phyloP scores from a whole-genome alignment of 2,329 filamentous ascomycete genomes.

The Fusarium hainanense region DNA sequence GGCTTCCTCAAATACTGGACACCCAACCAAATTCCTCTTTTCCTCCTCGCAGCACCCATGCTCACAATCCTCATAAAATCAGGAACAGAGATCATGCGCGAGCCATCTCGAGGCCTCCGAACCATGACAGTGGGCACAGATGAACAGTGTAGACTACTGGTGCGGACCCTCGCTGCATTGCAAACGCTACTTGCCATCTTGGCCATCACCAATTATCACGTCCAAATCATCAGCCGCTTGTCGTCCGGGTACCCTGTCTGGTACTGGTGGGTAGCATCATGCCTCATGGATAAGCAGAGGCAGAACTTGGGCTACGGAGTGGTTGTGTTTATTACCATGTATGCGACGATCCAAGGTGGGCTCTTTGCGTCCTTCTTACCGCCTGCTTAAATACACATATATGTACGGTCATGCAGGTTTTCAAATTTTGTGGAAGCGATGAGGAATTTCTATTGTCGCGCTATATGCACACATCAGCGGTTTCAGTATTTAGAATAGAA shows the following conservation, averaged over 20 bases:
- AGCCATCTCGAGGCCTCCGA: constrained; percentile 29
- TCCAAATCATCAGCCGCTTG: constrained; percentile 92
- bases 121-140: constrained; percentile 8
- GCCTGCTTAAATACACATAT: constrained; percentile 69
- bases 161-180: constrained; percentile 72
- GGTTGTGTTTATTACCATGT: constrained; percentile 79
- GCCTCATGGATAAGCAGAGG: constrained; percentile 51
- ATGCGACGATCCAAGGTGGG: constrained; percentile 82
- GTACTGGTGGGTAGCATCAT: constrained; percentile 81
- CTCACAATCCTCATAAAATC: constrained; percentile 72
- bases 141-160: constrained; percentile 46
- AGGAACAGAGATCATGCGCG: constrained; percentile 55
- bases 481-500: background rate
- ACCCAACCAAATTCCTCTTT: constrained; percentile 84
- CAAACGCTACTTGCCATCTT: constrained; percentile 78
- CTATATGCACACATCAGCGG: background rate
- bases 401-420: background rate
- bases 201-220: constrained; percentile 84
- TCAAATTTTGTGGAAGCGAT: background rate
- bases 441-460: background rate
- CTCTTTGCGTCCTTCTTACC: constrained; percentile 92
- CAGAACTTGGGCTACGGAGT: constrained; percentile 52
- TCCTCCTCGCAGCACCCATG: constrained; percentile 84
- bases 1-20: constrained; percentile 95
- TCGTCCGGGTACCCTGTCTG: constrained; percentile 89